phyloP scores from a whole-genome alignment of 2,329 filamentous ascomycete species.

The Aschersonia sp. region DNA sequence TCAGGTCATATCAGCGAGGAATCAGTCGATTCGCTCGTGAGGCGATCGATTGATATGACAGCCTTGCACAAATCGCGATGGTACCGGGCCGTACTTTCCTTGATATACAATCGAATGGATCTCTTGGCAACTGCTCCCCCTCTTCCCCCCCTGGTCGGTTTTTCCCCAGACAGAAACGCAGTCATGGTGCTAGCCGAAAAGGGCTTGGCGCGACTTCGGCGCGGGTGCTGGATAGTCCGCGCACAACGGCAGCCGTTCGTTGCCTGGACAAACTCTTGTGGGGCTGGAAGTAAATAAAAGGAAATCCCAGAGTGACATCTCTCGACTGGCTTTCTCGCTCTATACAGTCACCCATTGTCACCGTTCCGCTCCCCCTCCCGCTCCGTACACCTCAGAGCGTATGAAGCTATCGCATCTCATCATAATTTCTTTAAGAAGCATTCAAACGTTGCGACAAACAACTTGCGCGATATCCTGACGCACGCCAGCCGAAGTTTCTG shows the following conservation, averaged over 20 bases:
- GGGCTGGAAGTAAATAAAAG: constrained; percentile 33
- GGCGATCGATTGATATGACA: not conserved
- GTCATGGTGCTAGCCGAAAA: not conserved
- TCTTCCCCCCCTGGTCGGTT: not conserved
- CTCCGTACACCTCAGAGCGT: too few relatives aligned
- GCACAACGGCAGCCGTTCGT: constrained; percentile 7
- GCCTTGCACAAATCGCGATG: too few relatives aligned
- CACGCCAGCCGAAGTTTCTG: too few relatives aligned
- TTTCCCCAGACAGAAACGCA: not conserved
- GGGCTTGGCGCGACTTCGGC: not conserved
- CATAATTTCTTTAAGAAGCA: too few relatives aligned
- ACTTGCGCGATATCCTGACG: too few relatives aligned
- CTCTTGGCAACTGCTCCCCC: too few relatives aligned
- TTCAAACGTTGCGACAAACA: too few relatives aligned
- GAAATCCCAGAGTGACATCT: constrained; percentile 9
- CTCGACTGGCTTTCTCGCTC: constrained; percentile 9
- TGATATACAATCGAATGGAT: too few relatives aligned
- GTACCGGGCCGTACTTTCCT: too few relatives aligned
- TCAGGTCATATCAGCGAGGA: constrained; percentile 3
- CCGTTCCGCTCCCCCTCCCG: too few relatives aligned
- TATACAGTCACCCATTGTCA: constrained; percentile 8
- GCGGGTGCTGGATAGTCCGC: constrained; percentile 6
- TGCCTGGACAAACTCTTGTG: constrained; percentile 21
- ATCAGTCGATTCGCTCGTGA: not conserved
- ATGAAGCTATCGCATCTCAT: too few relatives aligned